Evolutionary conservation across 352 stramenopile species (phyloP).

Genomic region (Phytophthora sojae): DNA sequence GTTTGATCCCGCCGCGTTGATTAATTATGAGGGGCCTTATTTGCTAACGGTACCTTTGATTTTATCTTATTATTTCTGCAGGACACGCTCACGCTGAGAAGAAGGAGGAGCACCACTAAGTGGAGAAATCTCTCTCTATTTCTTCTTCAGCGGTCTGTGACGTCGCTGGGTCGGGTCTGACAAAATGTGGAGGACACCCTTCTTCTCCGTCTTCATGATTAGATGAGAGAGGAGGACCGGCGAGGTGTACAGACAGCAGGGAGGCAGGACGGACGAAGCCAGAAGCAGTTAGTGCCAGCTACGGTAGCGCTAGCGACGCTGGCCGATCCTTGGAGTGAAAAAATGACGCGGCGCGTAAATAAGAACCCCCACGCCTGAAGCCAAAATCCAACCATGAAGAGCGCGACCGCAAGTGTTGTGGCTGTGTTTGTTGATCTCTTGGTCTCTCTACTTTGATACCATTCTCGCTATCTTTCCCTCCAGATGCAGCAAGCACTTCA

Average conservation of each 20-base stretch:
- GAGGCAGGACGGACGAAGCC: constrained; percentile 13
- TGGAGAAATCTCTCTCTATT: constrained; percentile 4
- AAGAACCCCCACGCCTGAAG: constrained; percentile 29
- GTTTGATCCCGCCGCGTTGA: constrained; percentile 10
- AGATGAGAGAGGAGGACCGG: constrained; percentile 8
- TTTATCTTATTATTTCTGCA: constrained; percentile 19
- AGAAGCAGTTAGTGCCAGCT: constrained; percentile 7
- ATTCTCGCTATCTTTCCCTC: constrained; percentile 2
- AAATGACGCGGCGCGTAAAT: constrained; percentile 34
- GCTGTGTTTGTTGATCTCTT: constrained; percentile 7
- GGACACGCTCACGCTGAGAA: constrained; percentile 61
- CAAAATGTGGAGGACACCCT: not conserved
- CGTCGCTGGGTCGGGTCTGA: constrained; percentile 10
- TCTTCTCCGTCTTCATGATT: constrained; percentile 12
- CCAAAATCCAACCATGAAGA: constrained; percentile 31
- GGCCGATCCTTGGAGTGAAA: constrained; percentile 24
- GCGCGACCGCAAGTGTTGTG: constrained; percentile 25
- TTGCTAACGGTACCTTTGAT: constrained; percentile 1
- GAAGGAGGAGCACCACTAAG: constrained; percentile 71
- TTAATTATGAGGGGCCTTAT: constrained; percentile 16
- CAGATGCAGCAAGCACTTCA: constrained; percentile 12
- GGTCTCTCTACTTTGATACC: constrained; percentile 9
- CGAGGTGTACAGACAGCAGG: constrained; percentile 5
- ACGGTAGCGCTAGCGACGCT: constrained; percentile 14
- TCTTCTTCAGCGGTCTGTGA: constrained; percentile 17